Conservation (phyloP, 192 early-diverging fungal species). For the Phlyctochytrium planicorne region DNA sequence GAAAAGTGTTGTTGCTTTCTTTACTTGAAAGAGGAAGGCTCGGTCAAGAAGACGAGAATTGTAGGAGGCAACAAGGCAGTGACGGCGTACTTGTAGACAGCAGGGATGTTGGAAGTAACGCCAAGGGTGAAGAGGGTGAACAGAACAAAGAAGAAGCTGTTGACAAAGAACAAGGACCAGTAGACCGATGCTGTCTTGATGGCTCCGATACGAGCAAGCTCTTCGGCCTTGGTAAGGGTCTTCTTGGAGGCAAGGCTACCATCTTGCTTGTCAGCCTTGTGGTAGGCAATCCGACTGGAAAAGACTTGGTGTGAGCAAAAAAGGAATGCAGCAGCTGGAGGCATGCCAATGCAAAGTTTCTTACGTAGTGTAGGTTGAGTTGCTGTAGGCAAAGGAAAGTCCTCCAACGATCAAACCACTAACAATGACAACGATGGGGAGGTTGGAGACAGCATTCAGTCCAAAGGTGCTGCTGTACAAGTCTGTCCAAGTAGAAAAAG, state of each 20-base stretch:
- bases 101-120: neutral
- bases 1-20: neutral
- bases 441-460: neutral
- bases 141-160: neutral
- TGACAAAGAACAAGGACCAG: neutral
- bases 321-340: no score
- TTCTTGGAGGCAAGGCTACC: neutral
- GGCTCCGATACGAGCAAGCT: neutral
- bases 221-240: neutral
- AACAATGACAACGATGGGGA: neutral
- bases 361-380: conserved; percentile 1
- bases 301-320: no score
- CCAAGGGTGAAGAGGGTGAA: neutral
- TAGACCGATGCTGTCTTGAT: neutral
- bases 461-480: neutral
- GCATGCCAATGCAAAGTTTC: neutral
- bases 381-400: neutral
- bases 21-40: neutral
- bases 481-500: no score
- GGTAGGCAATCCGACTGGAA: neutral
- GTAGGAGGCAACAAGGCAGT: neutral
- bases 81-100: neutral
- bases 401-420: neutral
- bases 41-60: neutral
- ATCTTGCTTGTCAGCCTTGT: conserved; percentile 2